phyloP scores from a whole-genome alignment of 2,329 filamentous ascomycete species.

The Stagonosporopsis chrysanthemi region DNA sequence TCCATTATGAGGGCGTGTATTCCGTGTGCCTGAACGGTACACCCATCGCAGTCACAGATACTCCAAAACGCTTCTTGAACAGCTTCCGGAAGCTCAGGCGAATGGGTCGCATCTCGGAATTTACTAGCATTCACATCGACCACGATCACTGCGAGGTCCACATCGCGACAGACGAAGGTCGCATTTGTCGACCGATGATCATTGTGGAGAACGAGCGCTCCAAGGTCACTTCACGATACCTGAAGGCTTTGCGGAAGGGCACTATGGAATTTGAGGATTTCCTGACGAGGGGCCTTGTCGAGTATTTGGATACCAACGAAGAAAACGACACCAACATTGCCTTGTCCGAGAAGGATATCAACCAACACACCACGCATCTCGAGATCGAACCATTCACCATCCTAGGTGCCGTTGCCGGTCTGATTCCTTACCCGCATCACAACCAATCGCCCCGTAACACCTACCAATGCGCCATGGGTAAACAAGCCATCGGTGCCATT shows the following conservation, averaged over 20 bases:
- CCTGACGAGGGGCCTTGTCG: constrained; percentile 84
- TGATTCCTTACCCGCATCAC: constrained; percentile 98
- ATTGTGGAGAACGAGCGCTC: constrained; percentile 89
- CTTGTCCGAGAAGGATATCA: constrained; percentile 85
- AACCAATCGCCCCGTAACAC: constrained; percentile 99
- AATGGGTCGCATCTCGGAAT: constrained; percentile 91
- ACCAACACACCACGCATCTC: constrained; percentile 84
- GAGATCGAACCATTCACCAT: constrained; percentile 99
- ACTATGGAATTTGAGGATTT: constrained; percentile 94
- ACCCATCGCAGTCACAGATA: constrained; percentile 83
- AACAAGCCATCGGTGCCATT: constrained; percentile 98
- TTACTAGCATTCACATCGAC: constrained; percentile 96
- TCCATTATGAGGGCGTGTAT: constrained; percentile 84
- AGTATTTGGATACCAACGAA: constrained; percentile 98
- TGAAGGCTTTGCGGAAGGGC: constrained; percentile 82
- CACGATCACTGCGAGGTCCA: constrained; percentile 90
- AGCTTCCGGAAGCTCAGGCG: constrained; percentile 87
- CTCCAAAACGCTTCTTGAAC: constrained; percentile 84
- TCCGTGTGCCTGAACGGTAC: constrained; percentile 96
- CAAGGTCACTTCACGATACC: constrained; percentile 78
- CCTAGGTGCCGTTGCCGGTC: constrained; percentile 89
- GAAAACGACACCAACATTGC: constrained; percentile 96
- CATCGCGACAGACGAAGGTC: constrained; percentile 94
- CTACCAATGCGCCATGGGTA: constrained; percentile 99
- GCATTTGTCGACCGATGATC: constrained; percentile 94